Percentiles rank a stretch among this genome's conserved stretches.
phyloP scores from a whole-genome alignment of 2,329 filamentous ascomycete species.

The Lithohypha guttulata region DNA sequence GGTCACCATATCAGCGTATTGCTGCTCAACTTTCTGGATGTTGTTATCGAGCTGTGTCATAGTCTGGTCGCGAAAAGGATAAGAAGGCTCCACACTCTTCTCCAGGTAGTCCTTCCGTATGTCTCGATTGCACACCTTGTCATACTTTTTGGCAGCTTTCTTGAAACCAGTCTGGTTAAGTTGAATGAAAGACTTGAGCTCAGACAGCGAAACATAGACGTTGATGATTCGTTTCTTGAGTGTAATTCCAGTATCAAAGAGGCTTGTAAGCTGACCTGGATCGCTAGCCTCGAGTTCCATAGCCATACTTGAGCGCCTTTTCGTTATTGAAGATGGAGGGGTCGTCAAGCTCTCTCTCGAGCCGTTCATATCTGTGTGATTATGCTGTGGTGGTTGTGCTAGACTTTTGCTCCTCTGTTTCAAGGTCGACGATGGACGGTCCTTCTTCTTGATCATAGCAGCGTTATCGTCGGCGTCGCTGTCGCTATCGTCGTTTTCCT shows the following conservation, averaged over 20 bases:
- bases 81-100: slow-evolving; percentile 61
- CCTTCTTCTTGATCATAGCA: slow-evolving; percentile 23
- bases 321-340: slow-evolving; percentile 41
- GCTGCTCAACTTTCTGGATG: slow-evolving; percentile 62
- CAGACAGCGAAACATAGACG: slow-evolving; percentile 84
- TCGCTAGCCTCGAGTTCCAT: slow-evolving; percentile 55
- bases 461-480: slow-evolving; percentile 25
- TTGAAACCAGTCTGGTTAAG: slow-evolving; percentile 93
- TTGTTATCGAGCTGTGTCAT: slow-evolving; percentile 59
- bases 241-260: slow-evolving; percentile 65
- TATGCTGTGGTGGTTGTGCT: slow-evolving; percentile 15
- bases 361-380: slow-evolving; percentile 10
- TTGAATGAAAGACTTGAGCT: slow-evolving; percentile 90
- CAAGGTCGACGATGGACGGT: slow-evolving; percentile 23
- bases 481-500: slow-evolving; percentile 39
- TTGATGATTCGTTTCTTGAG: slow-evolving; percentile 84
- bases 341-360: slow-evolving; percentile 42
- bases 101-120: slow-evolving; percentile 69
- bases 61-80: slow-evolving; percentile 68
- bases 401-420: slow-evolving; percentile 26
- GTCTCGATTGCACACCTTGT: slow-evolving; percentile 82
- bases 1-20: slow-evolving; percentile 74
- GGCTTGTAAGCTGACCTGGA: slow-evolving; percentile 61
- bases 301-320: slow-evolving; percentile 51
- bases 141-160: slow-evolving; percentile 96